These are phyloP conservation scores for Patellaria atrata DNA, from an alignment of 495 filamentous ascomycete genomes.

Conservation along the genomic window DNA sequence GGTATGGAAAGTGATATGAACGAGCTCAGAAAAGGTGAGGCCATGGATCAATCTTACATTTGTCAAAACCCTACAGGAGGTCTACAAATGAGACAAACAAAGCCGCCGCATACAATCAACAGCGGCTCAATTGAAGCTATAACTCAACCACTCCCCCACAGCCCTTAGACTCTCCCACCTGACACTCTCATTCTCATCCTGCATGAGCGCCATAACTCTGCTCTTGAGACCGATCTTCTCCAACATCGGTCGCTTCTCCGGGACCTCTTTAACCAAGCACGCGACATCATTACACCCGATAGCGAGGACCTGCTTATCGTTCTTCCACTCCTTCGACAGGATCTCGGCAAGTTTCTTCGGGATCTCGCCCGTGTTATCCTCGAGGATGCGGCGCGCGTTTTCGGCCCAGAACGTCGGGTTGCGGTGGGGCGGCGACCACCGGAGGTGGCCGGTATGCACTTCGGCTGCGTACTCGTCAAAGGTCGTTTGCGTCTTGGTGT, in stretches of 20 bases:
- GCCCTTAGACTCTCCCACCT: constrained; percentile 92
- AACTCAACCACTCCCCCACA: constrained; percentile 85
- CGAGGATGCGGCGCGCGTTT: constrained; percentile 84
- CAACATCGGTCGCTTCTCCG: constrained; percentile 66
- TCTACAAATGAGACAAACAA: too few relatives aligned
- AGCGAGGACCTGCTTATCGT: constrained; percentile 88
- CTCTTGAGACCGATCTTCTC: constrained; percentile 86
- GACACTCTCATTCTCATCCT: constrained; percentile 72
- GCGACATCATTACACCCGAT: constrained; percentile 94
- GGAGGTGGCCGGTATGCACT: constrained; percentile 72
- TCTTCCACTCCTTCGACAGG: constrained; percentile 69
- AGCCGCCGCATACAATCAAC: too few relatives aligned
- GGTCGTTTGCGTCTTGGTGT: constrained; percentile 91
- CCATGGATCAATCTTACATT: too few relatives aligned
- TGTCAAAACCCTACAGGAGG: too few relatives aligned
- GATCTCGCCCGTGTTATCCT: constrained; percentile 63
- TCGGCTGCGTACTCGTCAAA: constrained; percentile 93
- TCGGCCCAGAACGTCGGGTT: constrained; percentile 86
- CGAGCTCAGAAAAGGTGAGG: too few relatives aligned
- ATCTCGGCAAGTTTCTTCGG: constrained; percentile 78
- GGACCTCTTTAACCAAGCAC: constrained; percentile 74
- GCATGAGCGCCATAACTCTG: constrained; percentile 92
- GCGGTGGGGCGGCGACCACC: constrained; percentile 92
- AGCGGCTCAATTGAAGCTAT: constrained; percentile 32
- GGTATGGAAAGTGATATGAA: too few relatives aligned